Conservation (phyloP, 164 flowering plant genomes). For the Vitis rotundifolia region DNA sequence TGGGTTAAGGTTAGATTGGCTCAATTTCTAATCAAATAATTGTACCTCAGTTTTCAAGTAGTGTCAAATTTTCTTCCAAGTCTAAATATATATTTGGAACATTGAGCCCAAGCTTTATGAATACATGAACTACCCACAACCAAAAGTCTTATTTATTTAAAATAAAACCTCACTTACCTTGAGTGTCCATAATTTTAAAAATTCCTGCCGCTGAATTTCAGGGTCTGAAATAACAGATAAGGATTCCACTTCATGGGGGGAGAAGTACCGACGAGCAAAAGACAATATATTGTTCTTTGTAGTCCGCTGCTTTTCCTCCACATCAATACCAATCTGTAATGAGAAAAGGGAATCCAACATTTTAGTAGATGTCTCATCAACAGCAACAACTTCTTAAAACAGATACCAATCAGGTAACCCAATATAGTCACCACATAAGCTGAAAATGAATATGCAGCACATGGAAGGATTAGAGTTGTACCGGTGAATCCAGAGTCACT, state of each 20-base stretch:
- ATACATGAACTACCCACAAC: no score
- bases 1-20: no score
- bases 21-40: no score
- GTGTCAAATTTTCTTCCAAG: no score
- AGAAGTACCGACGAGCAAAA: conserved; percentile 80
- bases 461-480: conserved; percentile 29
- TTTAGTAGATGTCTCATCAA: background rate
- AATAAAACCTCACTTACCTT: conserved; percentile 47
- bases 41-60: no score
- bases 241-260: conserved; percentile 54
- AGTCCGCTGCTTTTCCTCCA: conserved; percentile 80
- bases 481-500: conserved; percentile 65
- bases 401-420: background rate
- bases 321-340: conserved; percentile 83
- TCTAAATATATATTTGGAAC: no score
- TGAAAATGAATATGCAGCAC: background rate
- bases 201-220: conserved; percentile 67
- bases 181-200: conserved; percentile 89
- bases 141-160: background rate
- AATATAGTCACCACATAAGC: conserved; percentile 5
- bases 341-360: conserved; percentile 1
- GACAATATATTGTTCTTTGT: conserved; percentile 50
- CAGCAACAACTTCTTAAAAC: background rate
- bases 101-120: no score
- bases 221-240: conserved; percentile 59